Evolutionary conservation across 176 grass and related monocot species (phyloP).

Genomic region (Eleusine indica): DNA sequence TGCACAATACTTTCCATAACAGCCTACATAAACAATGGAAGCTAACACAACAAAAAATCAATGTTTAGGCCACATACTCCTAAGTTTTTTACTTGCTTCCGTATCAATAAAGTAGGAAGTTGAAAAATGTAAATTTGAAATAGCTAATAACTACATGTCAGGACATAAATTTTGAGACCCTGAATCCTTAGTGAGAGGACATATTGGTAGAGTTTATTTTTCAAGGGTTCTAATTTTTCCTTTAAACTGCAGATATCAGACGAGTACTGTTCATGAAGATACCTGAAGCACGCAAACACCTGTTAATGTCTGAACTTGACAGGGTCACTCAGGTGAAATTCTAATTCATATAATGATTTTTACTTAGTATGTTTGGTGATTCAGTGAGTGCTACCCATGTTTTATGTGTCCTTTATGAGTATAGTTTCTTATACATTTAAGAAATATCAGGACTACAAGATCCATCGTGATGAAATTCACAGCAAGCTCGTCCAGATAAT

Average conservation of each 20-base stretch:
- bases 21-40: background rate
- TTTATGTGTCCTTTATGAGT: slow-evolving; percentile 32
- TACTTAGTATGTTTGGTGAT: background rate
- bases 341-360: slow-evolving; percentile 26
- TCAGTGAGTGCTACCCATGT: background rate
- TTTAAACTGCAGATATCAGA: slow-evolving; percentile 79
- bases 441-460: slow-evolving; percentile 85
- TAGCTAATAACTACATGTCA: slow-evolving; percentile 1
- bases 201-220: slow-evolving; percentile 1
- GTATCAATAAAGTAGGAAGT: background rate
- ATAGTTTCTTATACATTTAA: slow-evolving; percentile 39
- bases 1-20: background rate
- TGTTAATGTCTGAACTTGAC: slow-evolving; percentile 85
- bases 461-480: slow-evolving; percentile 98
- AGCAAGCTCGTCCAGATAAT: slow-evolving; percentile 98
- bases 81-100: background rate
- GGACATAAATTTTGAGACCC: background rate
- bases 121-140: background rate
- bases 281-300: slow-evolving; percentile 81
- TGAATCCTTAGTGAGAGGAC: background rate
- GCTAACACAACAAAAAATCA: background rate
- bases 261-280: slow-evolving; percentile 86
- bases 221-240: slow-evolving; percentile 22
- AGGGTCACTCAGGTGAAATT: slow-evolving; percentile 87
- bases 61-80: background rate